These are phyloP conservation scores for Plasmopara muralis DNA, from an alignment of 352 stramenopile species.

Conservation along the genomic window DNA sequence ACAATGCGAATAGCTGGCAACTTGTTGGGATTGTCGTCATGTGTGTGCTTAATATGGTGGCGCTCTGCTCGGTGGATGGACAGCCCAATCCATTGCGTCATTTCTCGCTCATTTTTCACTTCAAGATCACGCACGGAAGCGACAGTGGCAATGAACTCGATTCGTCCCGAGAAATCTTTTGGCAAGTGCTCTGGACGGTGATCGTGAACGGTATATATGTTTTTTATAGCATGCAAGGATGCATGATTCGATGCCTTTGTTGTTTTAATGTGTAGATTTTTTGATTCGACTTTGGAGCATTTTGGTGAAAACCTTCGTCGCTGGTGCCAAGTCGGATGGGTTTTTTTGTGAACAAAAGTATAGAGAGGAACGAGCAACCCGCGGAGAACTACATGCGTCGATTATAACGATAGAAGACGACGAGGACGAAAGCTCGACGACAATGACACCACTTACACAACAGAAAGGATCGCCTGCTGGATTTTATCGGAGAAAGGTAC, in stretches of 20 bases:
- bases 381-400: conserved; percentile 2
- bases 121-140: conserved; percentile 20
- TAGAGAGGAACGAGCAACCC: conserved; percentile 4
- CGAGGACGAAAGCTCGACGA: conserved; percentile 5
- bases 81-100: conserved; percentile 52
- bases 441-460: conserved; percentile 13
- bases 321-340: conserved; percentile 34
- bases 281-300: conserved; percentile 60
- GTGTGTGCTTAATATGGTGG: conserved; percentile 51
- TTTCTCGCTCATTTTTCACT: conserved; percentile 35
- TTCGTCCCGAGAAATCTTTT: conserved; percentile 30
- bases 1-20: conserved; percentile 49
- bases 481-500: conserved; percentile 73
- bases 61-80: conserved; percentile 53
- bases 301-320: conserved; percentile 48
- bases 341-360: conserved; percentile 24
- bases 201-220: conserved; percentile 60
- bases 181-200: conserved; percentile 67
- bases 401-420: conserved; percentile 4
- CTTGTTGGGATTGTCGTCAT: conserved; percentile 48
- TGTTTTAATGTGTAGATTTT: conserved; percentile 39
- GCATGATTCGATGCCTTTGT: not conserved
- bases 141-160: conserved; percentile 8
- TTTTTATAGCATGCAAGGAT: not conserved
- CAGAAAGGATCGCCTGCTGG: conserved; percentile 29